Evolutionary conservation across 78 protist genomes (phyloP).

Genomic region (Bodo saltans): DNA sequence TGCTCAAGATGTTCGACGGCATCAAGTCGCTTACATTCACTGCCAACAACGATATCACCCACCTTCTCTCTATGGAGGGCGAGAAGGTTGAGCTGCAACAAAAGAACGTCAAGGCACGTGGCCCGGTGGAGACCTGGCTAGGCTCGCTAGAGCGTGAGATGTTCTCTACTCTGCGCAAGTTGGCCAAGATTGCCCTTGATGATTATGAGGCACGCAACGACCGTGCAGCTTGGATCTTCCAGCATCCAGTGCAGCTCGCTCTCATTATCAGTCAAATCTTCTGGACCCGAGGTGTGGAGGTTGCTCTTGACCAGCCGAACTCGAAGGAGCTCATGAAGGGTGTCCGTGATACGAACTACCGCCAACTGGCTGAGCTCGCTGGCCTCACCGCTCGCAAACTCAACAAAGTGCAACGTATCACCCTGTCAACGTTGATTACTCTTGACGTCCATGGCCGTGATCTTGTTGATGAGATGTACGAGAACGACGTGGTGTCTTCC

Average conservation of each 20-base stretch:
- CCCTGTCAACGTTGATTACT: constrained; percentile 62
- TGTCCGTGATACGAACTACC: background rate
- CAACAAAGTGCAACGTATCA: constrained; percentile 36
- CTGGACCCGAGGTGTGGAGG: constrained; percentile 51
- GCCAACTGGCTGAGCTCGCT: constrained; percentile 27
- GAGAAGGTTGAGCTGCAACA: constrained; percentile 49
- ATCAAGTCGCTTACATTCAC: constrained; percentile 31
- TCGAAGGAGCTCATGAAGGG: background rate
- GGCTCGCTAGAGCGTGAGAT: constrained; percentile 38
- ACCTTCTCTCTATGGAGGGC: constrained; percentile 59
- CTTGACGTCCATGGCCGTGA: constrained; percentile 84
- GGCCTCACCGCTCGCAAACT: constrained; percentile 12
- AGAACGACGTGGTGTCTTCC: background rate
- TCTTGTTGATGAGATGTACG: constrained; percentile 44
- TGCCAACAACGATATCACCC: constrained; percentile 12
- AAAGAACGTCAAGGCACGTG: constrained; percentile 13
- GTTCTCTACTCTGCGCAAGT: constrained; percentile 31
- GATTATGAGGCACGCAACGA: constrained; percentile 17
- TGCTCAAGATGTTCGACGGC: constrained; percentile 71
- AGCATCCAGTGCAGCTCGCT: constrained; percentile 51
- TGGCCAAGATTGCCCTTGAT: background rate
- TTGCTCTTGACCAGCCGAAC: constrained; percentile 26
- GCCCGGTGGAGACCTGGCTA: constrained; percentile 67
- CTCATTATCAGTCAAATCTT: constrained; percentile 42
- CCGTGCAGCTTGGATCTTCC: constrained; percentile 41